phyloP scores from a whole-genome alignment of 345 rosid species.

The Bruguiera parviflora region DNA sequence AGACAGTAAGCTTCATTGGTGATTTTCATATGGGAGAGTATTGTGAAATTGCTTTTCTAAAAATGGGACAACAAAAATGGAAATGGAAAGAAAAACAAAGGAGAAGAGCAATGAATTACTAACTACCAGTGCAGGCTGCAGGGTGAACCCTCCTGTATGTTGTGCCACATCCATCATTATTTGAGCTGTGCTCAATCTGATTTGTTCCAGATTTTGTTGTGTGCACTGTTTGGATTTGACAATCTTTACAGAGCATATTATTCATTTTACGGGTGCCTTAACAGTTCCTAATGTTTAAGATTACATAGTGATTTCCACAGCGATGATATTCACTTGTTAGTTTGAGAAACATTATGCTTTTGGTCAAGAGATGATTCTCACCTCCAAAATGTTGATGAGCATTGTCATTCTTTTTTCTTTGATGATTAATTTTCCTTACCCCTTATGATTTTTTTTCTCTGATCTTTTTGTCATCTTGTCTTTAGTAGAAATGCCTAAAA shows the following conservation, averaged over 20 bases:
- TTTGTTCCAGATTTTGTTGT: no score
- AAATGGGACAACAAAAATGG: no score
- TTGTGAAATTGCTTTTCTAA: no score
- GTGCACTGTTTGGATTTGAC: background rate
- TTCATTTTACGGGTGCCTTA: background rate
- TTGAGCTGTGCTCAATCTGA: no score
- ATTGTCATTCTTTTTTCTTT: no score
- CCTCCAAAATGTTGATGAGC: no score
- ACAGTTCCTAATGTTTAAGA: background rate
- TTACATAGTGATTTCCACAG: background rate
- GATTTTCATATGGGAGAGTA: background rate
- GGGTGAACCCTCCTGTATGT: background rate
- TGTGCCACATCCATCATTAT: no score
- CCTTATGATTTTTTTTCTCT: background rate
- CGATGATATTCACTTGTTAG: no score
- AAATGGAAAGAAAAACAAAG: no score
- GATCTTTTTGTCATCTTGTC: background rate
- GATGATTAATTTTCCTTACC: background rate
- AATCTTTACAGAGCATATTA: background rate
- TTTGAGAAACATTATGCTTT: no score
- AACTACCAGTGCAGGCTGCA: background rate
- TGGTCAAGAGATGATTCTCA: no score
- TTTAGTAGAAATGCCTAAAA: background rate
- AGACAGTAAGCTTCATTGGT: background rate
- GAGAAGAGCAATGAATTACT: no score